Conservation (phyloP, 495 filamentous ascomycete species). For the Margaritispora aquatica region DNA sequence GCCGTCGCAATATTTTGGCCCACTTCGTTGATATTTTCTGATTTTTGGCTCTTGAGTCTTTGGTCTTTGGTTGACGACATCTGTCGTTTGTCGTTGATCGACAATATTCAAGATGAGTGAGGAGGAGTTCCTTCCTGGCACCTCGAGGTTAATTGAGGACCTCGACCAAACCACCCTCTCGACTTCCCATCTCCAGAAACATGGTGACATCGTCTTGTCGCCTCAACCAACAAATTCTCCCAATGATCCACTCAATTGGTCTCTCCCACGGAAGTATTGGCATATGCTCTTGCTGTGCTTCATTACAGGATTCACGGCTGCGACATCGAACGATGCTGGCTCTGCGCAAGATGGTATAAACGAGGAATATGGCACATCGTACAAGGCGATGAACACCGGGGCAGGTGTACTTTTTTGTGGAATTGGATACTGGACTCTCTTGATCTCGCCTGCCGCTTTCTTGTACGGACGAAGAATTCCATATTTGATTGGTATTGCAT, state of each 20-base stretch:
- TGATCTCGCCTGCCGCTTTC: slow-evolving; percentile 5
- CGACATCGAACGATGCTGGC: slow-evolving; percentile 8
- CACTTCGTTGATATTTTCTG: neutral
- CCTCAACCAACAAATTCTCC: slow-evolving; percentile 13
- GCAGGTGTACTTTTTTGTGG: slow-evolving; percentile 12
- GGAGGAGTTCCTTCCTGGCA: slow-evolving; percentile 11
- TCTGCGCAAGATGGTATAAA: slow-evolving; percentile 12
- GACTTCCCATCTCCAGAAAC: slow-evolving; percentile 5
- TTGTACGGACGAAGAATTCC: slow-evolving; percentile 12
- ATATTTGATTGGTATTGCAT: slow-evolving; percentile 6
- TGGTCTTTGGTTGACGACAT: neutral
- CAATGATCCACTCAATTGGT: slow-evolving; percentile 20
- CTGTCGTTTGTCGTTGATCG: too few species aligned
- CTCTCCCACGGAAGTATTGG: slow-evolving; percentile 32
- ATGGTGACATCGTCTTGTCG: slow-evolving; percentile 33
- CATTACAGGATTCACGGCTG: slow-evolving; percentile 10
- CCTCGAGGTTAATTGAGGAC: slow-evolving; percentile 4
- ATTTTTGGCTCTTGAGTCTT: neutral
- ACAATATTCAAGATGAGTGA: slow-evolving; percentile 2
- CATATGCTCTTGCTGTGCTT: slow-evolving; percentile 11
- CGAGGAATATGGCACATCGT: slow-evolving; percentile 1
- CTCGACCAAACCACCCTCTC: neutral
- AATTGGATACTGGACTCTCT: slow-evolving; percentile 8
- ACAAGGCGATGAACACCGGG: slow-evolving; percentile 11
- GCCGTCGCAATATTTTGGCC: neutral